These are phyloP conservation scores for Claviceps fusiformis DNA, from an alignment of 2,329 filamentous ascomycete genomes.

Conservation along the genomic window DNA sequence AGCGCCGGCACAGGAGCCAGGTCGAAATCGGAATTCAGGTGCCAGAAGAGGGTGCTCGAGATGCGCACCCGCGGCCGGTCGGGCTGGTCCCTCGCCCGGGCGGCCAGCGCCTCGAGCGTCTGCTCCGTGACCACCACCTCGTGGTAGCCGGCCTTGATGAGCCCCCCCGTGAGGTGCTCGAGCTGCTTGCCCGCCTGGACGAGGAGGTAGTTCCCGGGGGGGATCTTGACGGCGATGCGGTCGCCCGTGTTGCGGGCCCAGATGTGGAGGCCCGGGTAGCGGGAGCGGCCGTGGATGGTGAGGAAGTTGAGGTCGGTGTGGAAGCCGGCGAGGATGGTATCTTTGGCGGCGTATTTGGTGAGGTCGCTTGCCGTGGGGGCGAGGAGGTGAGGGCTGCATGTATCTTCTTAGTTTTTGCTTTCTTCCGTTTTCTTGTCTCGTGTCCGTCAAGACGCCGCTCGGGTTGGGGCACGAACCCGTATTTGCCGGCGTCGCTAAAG, in stretches of 20 bases:
- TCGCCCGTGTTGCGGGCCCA: slow-evolving; percentile 50
- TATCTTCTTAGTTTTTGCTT: background rate
- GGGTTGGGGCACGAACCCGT: slow-evolving; percentile 29
- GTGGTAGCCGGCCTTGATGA: slow-evolving; percentile 48
- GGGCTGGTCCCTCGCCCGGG: slow-evolving; percentile 26
- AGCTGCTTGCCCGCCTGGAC: slow-evolving; percentile 51
- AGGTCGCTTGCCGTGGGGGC: slow-evolving; percentile 48
- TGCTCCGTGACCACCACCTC: slow-evolving; percentile 45
- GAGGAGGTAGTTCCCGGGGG: slow-evolving; percentile 41
- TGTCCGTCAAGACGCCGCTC: too few species aligned
- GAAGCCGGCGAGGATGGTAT: slow-evolving; percentile 50
- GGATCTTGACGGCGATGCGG: slow-evolving; percentile 45
- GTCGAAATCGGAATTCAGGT: slow-evolving; percentile 43
- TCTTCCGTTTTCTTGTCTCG: too few species aligned
- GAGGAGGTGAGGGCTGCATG: slow-evolving; percentile 41
- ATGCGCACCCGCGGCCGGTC: slow-evolving; percentile 41
- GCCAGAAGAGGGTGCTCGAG: slow-evolving; percentile 49
- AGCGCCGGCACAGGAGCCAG: slow-evolving; percentile 36
- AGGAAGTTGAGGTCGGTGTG: slow-evolving; percentile 53
- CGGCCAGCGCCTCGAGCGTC: slow-evolving; percentile 34
- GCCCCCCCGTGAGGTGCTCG: slow-evolving; percentile 46
- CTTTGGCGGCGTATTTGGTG: slow-evolving; percentile 33
- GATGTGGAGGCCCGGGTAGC: slow-evolving; percentile 47
- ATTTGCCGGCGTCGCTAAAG: slow-evolving; percentile 41
- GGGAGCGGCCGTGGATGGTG: slow-evolving; percentile 49